Evolutionary conservation across 176 grass and related monocot species (phyloP), one percentile per base, ranked within the genome.

Genomic region (Carex parvula): DNA sequence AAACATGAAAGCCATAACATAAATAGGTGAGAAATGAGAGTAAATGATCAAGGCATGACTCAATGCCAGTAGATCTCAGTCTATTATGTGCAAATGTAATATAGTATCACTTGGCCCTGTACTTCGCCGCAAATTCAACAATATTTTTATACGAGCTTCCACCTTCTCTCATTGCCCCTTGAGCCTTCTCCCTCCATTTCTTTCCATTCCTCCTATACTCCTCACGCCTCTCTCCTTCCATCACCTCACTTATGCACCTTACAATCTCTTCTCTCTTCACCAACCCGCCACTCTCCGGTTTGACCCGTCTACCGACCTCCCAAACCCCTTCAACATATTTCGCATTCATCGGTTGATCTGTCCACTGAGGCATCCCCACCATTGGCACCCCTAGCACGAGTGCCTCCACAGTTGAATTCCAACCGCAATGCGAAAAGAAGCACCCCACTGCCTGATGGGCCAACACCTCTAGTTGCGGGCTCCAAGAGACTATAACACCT

Each of bases 341-440:
- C 24, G 95, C 95, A 84, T 94, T 93, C 89, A 84, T 93, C 8
- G 92, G 79, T 85, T 98, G 92, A 79, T 98, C 92, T 17, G 95
- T 90, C 90, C 89, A 94, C 65, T 97, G 84, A 39, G 89, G 89
- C 84, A 92, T 11, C 21, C 64, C 92, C 81, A 86, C 62, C 60
- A 86, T 64, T 15, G 84, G 80, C 52, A 84, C 37, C 0, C 80
- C 88, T 7, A 80, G 20, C 26, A 64, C 84, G 0, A 90, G 52
- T 37, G 54, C 88, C 64, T 90, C 88, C 37, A 81, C 50, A 6
- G 92, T 94, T 22, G 92, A 98, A 88, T 98, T 98, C 92, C 95
- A 98, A 0, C 92, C 92, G 60, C 92, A 98, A 80, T 98, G 95
- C 0, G 95, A 91, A 20, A 98, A 70, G 73, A 98, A 94, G 72